Percentiles rank a stretch among this genome's conserved stretches.
These are phyloP conservation scores for Nothomitra cinnamomea DNA, from an alignment of 2,329 filamentous ascomycete species.

Conservation along the genomic window DNA sequence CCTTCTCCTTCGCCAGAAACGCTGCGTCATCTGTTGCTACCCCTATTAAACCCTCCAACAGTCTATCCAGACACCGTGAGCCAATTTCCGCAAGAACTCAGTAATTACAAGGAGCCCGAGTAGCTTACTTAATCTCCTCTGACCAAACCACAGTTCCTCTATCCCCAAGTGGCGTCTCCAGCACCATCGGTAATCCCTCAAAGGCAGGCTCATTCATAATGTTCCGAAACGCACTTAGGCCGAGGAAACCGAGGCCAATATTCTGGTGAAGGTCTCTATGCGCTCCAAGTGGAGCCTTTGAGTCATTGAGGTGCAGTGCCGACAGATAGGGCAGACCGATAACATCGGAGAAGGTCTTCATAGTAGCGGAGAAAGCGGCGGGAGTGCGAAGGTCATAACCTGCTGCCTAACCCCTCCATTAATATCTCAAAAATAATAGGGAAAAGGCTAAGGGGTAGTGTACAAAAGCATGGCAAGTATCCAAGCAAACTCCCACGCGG, in stretches of 20 bases:
- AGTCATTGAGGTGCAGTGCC: slow-evolving; percentile 87
- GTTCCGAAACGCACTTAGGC: slow-evolving; percentile 76
- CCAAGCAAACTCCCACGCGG: slow-evolving; percentile 83
- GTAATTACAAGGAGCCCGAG: not conserved
- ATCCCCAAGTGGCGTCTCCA: slow-evolving; percentile 87
- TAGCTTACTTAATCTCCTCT: slow-evolving; percentile 61
- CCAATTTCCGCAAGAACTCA: not conserved
- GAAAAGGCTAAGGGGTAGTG: not conserved
- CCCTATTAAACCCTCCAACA: slow-evolving; percentile 74
- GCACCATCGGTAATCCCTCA: slow-evolving; percentile 68
- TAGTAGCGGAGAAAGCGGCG: slow-evolving; percentile 52
- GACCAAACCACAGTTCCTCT: slow-evolving; percentile 56
- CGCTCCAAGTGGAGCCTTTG: slow-evolving; percentile 71
- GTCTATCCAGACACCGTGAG: slow-evolving; percentile 9
- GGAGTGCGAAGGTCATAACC: slow-evolving; percentile 78
- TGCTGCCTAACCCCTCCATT: slow-evolving; percentile 25
- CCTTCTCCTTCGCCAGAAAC: slow-evolving; percentile 47
- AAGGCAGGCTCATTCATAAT: slow-evolving; percentile 71
- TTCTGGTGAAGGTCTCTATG: slow-evolving; percentile 86
- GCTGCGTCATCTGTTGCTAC: slow-evolving; percentile 62
- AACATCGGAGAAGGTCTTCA: slow-evolving; percentile 57
- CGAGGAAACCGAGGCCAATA: slow-evolving; percentile 88
- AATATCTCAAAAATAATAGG: not conserved
- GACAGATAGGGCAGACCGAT: slow-evolving; percentile 67
- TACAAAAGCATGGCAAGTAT: slow-evolving; percentile 88